Evolutionary conservation across 2,329 filamentous ascomycete genomes (phyloP), one percentile per base, ranked within the genome.

Genomic region (Rosellinia necatrix): DNA sequence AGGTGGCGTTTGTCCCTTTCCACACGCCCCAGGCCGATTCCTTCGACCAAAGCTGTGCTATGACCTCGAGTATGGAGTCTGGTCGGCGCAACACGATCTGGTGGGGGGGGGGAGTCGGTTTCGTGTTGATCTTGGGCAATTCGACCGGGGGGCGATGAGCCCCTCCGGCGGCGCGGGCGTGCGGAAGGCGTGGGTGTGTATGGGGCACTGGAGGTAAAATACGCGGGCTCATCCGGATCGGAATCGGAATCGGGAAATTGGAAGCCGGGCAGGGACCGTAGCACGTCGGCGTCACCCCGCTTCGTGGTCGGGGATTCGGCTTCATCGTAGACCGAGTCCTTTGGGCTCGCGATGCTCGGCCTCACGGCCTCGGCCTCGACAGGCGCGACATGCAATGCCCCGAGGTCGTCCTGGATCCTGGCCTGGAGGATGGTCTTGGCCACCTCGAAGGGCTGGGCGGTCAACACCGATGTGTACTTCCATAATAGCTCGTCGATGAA

Each of bases 381-480:
- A 2, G 66, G 56, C 4, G 63, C 52, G 3, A 65, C 66, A 30
- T 69, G 65, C 38, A 75, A 54, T 1, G 69, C 69, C 42, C 76
- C 77, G 30, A 75, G 65, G 49, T 78, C 78, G 63, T 82, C 81
- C 66, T 86, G 83, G 60, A 73, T 75, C 62, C 81, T 85, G 48
- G 92, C 85, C 75, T 99, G 94, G 65, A 99, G 76, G 53, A 97
- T 84, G 12, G 88, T 94, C 81, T 97, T 97, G 69, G 93, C 92
- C 55, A 97, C 92, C 78, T 97, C 94, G 72, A 99, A 97, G 12
- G 94, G 94, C 75, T 99, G 94, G 50, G 91, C 89, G 71, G 96
- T 87, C 68, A 97, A 74, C 21, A 96, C 87, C 55, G 88, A 91
- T 12, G 88, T 89, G 76, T 99, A 99, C 71, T 94, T 93, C 87